Conservation (phyloP, 1,139 yeast genomes). For the Yamadazyma blattariae region DNA sequence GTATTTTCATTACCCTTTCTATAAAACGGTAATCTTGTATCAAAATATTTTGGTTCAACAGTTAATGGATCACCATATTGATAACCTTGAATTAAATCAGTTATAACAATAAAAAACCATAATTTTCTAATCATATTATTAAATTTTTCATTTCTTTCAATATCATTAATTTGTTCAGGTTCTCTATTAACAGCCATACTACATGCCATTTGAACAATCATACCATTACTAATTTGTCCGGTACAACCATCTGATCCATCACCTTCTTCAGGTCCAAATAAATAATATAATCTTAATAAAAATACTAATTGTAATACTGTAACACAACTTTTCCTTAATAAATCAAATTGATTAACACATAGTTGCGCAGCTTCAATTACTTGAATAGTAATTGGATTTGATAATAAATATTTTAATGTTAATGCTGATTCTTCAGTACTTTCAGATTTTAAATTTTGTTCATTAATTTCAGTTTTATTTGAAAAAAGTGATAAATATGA, state of each 20-base stretch:
- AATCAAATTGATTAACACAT: slow-evolving; percentile 40
- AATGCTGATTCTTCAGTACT: slow-evolving; percentile 22
- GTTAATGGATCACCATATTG: slow-evolving; percentile 25
- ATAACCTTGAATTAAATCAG: slow-evolving; percentile 22
- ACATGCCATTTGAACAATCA: slow-evolving; percentile 41
- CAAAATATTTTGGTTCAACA: slow-evolving; percentile 17
- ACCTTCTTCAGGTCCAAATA: slow-evolving; percentile 51
- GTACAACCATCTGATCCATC: slow-evolving; percentile 49
- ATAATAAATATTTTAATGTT: slow-evolving; percentile 11
- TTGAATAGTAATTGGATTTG: slow-evolving; percentile 27
- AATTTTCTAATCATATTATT: slow-evolving; percentile 35
- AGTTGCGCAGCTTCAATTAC: slow-evolving; percentile 33
- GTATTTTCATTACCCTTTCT: slow-evolving; percentile 23
- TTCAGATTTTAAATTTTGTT: slow-evolving; percentile 20
- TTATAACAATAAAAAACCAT: slow-evolving; percentile 28
- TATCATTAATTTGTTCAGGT: slow-evolving; percentile 29
- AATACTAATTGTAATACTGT: slow-evolving; percentile 50
- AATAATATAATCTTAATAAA: slow-evolving; percentile 37
- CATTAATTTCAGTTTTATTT: slow-evolving; percentile 29
- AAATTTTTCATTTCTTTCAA: slow-evolving; percentile 21
- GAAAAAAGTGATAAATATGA: slow-evolving; percentile 33
- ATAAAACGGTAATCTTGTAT: slow-evolving; percentile 20
- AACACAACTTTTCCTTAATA: slow-evolving; percentile 37
- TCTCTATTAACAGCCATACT: slow-evolving; percentile 47
- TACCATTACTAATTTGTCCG: slow-evolving; percentile 33